phyloP scores from a whole-genome alignment of 192 early-diverging fungal species.

The Coemansia sp. region DNA sequence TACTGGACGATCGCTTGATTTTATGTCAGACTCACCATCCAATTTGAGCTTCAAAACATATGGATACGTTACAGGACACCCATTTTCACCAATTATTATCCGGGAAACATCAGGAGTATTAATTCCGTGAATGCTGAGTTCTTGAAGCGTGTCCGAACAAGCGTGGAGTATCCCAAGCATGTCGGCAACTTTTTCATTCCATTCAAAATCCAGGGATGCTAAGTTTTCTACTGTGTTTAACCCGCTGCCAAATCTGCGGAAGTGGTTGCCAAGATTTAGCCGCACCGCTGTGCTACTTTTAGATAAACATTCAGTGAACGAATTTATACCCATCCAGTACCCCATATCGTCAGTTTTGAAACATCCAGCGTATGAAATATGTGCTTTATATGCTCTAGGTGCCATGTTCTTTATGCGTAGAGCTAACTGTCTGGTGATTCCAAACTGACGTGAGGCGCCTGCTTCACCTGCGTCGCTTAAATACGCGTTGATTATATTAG shows the following conservation, averaged over 20 bases:
- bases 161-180: background rate
- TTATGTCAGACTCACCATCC: background rate
- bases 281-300: background rate
- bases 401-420: background rate
- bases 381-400: background rate
- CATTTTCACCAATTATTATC: background rate
- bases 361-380: background rate
- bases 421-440: background rate
- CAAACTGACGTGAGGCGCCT: background rate
- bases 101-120: background rate
- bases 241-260: background rate
- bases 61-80: background rate
- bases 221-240: background rate
- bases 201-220: background rate
- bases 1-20: background rate
- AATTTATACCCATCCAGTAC: background rate
- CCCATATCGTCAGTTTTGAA: background rate
- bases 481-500: background rate
- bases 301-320: background rate
- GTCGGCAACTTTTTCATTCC: background rate
- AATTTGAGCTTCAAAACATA: constrained; percentile 2
- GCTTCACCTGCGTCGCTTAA: background rate
- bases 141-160: constrained; percentile 1
- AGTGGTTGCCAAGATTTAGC: background rate
- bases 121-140: background rate